Base-by-base conservation (phyloP, 345 rosid genomes). In the Bretschneidera sinensis region DNA sequence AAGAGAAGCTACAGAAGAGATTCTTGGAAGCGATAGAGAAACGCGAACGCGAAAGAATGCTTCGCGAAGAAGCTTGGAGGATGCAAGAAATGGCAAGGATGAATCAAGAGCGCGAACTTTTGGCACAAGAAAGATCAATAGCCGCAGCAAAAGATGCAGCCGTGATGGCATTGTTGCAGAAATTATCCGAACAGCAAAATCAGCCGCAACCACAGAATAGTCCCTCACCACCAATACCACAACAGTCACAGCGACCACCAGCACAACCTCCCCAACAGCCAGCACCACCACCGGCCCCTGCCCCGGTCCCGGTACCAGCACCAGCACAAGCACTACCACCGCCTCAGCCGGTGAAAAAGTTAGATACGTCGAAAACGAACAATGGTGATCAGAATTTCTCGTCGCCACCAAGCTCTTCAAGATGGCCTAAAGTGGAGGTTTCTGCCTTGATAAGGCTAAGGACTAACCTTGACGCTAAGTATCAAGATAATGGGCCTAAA, bases 61-160 rank as follows among this genome's bases (percentile, higher is more conserved):
- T 35, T 1, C 74, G 87, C n/a, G 96, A 91, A 68, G 95, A 91
- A 24, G 78, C 90, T 49, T 91, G 98, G 96, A 79, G 88, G 66
- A 56, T 66, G 63, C 96, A 88, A 61, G 96, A 88, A 57, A 75
- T 83, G 35, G 75, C 88, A 0, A 59, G 92, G 65, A 79, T 91
- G 48, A 83, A 70, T 67, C 64, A 80, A 18, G 92, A 91, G 28
- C 75, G 82, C 0, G 90, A 88, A 65, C 83, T 84, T 57, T 64
- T 88, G 24, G 87, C 84, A 24, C 87, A 83, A 58, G 96, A 91
- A 70, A 76, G 96, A 52, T 81, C 95, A 7, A 74, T 63, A 15
- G 83, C 95, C 0, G 83, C 92, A 0, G 81, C 86, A 4, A 91
- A 88, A 62, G 96, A 88, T 51, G 77, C 88, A 0, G 90, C 96